Conservation (phyloP, 768 basidiomycete genomes). For the Hericium coralloides region DNA sequence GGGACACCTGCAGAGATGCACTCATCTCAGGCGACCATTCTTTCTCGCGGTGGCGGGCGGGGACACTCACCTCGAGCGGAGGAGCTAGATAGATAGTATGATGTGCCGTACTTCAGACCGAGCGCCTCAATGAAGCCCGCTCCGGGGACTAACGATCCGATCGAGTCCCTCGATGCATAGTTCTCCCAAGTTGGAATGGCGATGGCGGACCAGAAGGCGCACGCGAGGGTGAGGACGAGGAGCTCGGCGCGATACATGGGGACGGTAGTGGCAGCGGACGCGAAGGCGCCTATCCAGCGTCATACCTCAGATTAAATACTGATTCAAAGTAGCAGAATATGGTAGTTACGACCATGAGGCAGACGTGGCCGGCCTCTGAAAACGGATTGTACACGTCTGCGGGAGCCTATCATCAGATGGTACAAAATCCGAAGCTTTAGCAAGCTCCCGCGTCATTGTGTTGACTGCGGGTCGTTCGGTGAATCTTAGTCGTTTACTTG, state of each 20-base stretch:
- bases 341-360: no score
- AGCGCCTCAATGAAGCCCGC: not conserved
- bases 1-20: slow-evolving; percentile 27
- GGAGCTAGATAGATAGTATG: not conserved
- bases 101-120: not conserved
- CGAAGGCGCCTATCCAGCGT: no score
- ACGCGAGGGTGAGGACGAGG: not conserved
- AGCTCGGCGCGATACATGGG: not conserved
- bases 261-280: no score
- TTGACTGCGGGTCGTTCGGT: no score
- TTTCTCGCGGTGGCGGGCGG: not conserved
- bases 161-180: not conserved
- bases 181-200: slow-evolving; percentile 1
- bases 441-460: no score
- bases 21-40: not conserved
- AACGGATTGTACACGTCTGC: no score
- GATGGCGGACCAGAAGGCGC: not conserved
- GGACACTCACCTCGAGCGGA: not conserved
- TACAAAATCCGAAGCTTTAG: not conserved
- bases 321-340: no score
- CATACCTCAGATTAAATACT: no score
- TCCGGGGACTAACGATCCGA: not conserved
- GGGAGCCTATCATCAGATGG: not conserved
- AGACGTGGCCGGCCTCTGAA: no score
- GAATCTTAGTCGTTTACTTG: no score